Percentiles rank a stretch among this genome's conserved stretches.
Evolutionary conservation across 1,139 yeast genomes (phyloP).

Genomic region (Sugiyamaella castrensis): DNA sequence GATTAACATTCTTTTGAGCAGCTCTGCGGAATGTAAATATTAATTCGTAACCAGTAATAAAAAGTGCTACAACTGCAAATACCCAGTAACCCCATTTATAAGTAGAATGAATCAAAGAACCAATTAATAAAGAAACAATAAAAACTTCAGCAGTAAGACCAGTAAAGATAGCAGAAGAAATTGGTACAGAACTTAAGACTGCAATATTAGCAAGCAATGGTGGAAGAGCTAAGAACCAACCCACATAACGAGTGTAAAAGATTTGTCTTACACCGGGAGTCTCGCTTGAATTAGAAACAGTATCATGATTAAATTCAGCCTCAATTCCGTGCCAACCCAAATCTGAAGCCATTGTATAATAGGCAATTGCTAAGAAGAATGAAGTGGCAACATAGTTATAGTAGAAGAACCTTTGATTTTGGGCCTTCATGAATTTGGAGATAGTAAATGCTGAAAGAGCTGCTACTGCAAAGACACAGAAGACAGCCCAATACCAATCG

Average conservation of each 20-base stretch:
- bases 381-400: slow-evolving; percentile 48
- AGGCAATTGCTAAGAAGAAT: slow-evolving; percentile 49
- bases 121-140: slow-evolving; percentile 55
- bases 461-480: slow-evolving; percentile 47
- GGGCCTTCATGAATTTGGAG: slow-evolving; percentile 41
- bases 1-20: slow-evolving; percentile 18
- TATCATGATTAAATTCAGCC: slow-evolving; percentile 56
- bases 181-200: slow-evolving; percentile 44
- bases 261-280: slow-evolving; percentile 54
- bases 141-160: slow-evolving; percentile 48
- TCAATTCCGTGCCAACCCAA: slow-evolving; percentile 59
- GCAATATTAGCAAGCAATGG: slow-evolving; percentile 49
- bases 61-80: slow-evolving; percentile 36
- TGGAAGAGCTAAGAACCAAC: slow-evolving; percentile 66
- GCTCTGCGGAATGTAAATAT: slow-evolving; percentile 23
- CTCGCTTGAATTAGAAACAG: slow-evolving; percentile 34
- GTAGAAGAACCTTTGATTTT: slow-evolving; percentile 44
- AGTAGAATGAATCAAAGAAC: slow-evolving; percentile 51
- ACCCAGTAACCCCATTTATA: slow-evolving; percentile 68
- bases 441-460: slow-evolving; percentile 43
- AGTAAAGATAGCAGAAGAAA: slow-evolving; percentile 41
- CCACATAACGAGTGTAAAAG: slow-evolving; percentile 62
- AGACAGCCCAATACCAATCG: slow-evolving; percentile 70
- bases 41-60: slow-evolving; percentile 28
- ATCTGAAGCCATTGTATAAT: slow-evolving; percentile 64